Conservation (phyloP, 1,139 yeast genomes). For the Diutina mesorugosa region DNA sequence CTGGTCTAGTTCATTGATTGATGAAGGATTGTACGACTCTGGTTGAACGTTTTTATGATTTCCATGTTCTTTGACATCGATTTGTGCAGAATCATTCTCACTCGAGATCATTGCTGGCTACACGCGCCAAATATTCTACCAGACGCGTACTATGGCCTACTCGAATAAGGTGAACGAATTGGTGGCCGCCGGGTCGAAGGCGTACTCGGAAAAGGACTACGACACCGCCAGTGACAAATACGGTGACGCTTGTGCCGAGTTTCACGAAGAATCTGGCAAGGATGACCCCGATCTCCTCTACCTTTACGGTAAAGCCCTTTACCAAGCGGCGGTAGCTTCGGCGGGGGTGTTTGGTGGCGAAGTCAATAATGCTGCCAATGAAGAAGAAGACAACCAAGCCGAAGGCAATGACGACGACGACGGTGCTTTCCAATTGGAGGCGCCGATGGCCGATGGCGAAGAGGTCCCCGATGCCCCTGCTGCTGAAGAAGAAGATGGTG, state of each 20-base stretch:
- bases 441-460: conserved; percentile 1
- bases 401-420: conserved; percentile 5
- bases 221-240: conserved; percentile 61
- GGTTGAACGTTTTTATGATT: too few relatives aligned
- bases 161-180: conserved; percentile 27
- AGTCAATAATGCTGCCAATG: conserved; percentile 9
- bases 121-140: neutral
- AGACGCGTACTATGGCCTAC: conserved; percentile 6
- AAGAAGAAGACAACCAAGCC: conserved; percentile 5
- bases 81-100: neutral
- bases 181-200: conserved; percentile 46
- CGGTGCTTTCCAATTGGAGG: neutral
- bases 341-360: conserved; percentile 72
- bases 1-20: too few relatives aligned
- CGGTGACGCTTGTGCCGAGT: conserved; percentile 60
- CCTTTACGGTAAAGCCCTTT: conserved; percentile 71
- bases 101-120: neutral
- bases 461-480: conserved; percentile 10
- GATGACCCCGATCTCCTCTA: conserved; percentile 62
- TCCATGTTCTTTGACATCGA: too few relatives aligned
- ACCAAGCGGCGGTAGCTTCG: conserved; percentile 61
- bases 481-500: conserved; percentile 11
- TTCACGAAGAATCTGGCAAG: conserved; percentile 34
- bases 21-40: too few relatives aligned
- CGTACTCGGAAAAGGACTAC: conserved; percentile 49